A percentile compares a stretch with the other conserved stretches of the same genome.
These are phyloP conservation scores for Hysterium pulicare DNA, from an alignment of 2,329 filamentous ascomycete genomes.

Conservation along the genomic window DNA sequence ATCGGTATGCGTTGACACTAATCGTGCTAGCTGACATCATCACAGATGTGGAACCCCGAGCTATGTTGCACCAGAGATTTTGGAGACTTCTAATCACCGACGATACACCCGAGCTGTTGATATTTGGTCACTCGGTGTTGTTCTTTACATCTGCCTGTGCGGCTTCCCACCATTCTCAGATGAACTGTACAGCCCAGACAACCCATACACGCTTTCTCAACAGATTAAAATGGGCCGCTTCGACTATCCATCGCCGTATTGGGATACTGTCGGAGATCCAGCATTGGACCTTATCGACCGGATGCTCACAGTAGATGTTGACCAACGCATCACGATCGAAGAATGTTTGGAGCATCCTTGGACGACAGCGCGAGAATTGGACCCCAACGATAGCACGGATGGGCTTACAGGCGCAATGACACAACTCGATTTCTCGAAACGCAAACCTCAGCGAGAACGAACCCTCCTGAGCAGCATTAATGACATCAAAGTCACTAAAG, in stretches of 20 bases:
- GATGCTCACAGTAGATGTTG: slow-evolving; percentile 87
- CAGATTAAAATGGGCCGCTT: slow-evolving; percentile 88
- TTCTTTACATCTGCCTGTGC: slow-evolving; percentile 94
- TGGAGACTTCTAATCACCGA: slow-evolving; percentile 75
- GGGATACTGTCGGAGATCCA: slow-evolving; percentile 81
- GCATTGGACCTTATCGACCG: slow-evolving; percentile 90
- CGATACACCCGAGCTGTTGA: slow-evolving; percentile 95
- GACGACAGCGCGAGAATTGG: slow-evolving; percentile 59
- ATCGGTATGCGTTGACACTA: neutral
- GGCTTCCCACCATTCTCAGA: slow-evolving; percentile 97
- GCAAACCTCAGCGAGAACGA: slow-evolving; percentile 76
- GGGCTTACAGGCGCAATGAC: slow-evolving; percentile 85
- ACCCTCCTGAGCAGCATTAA: slow-evolving; percentile 83
- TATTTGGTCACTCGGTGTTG: slow-evolving; percentile 95
- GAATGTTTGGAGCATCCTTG: slow-evolving; percentile 90
- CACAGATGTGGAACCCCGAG: slow-evolving; percentile 81
- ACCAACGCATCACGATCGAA: slow-evolving; percentile 81
- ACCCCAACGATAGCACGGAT: slow-evolving; percentile 81
- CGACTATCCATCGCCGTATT: slow-evolving; percentile 95
- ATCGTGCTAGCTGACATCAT: slow-evolving; percentile 24
- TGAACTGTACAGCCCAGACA: slow-evolving; percentile 75
- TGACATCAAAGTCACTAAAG: slow-evolving; percentile 61
- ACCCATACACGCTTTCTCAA: slow-evolving; percentile 80
- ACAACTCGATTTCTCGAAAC: slow-evolving; percentile 76
- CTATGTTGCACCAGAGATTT: slow-evolving; percentile 93